phyloP scores from a whole-genome alignment of 495 filamentous ascomycete genomes.

The Echria macrotheca region DNA sequence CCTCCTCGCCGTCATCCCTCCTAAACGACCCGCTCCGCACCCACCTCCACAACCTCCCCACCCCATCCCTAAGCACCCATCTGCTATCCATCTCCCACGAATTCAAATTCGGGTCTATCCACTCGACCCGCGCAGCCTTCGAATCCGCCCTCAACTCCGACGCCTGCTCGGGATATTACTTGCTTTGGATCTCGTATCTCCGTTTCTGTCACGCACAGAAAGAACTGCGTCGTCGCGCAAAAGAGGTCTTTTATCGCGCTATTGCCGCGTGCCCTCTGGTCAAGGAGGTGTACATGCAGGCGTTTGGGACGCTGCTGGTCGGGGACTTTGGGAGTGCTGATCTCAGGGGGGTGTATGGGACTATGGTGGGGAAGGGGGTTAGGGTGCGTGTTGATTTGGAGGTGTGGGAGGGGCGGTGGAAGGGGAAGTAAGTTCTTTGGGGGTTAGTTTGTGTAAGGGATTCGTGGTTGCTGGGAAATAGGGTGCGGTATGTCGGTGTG shows the following conservation, averaged over 20 bases:
- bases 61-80: constrained; percentile 45
- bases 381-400: constrained; percentile 40
- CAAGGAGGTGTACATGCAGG: constrained; percentile 62
- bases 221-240: constrained; percentile 9
- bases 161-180: constrained; percentile 35
- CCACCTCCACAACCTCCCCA: constrained; percentile 45
- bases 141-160: constrained; percentile 57
- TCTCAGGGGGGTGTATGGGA: constrained; percentile 47
- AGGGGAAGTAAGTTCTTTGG: background rate
- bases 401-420: constrained; percentile 26
- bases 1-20: constrained; percentile 54
- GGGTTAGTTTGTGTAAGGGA: background rate
- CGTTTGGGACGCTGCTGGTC: constrained; percentile 36
- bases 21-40: constrained; percentile 69
- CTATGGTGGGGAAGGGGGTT: constrained; percentile 35
- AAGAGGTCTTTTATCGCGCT: constrained; percentile 60
- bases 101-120: constrained; percentile 49
- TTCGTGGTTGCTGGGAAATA: background rate
- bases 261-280: constrained; percentile 69
- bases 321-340: constrained; percentile 35
- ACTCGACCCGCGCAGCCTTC: constrained; percentile 62
- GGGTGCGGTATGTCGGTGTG: no score
- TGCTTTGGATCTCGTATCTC: constrained; percentile 65
- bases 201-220: constrained; percentile 38
- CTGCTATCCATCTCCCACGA: constrained; percentile 67